Conservation (phyloP, 2,329 filamentous ascomycete species). For the Neonectria coccinea region DNA sequence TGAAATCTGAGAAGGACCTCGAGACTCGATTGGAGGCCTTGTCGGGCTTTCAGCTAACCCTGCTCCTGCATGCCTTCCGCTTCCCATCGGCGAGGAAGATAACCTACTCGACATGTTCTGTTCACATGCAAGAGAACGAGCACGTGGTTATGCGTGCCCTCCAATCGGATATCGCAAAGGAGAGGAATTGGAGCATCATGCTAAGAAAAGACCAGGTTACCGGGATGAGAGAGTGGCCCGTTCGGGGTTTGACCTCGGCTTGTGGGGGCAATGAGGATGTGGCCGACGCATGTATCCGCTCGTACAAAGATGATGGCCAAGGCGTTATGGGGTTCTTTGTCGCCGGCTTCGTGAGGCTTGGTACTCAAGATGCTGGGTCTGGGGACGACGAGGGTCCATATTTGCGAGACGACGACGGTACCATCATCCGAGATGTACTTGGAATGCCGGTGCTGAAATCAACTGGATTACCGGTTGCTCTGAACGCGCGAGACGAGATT, state of each 20-base stretch:
- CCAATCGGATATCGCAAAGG: conserved; percentile 71
- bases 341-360: conserved; percentile 76
- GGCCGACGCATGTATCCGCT: conserved; percentile 82
- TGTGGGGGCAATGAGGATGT: conserved; percentile 63
- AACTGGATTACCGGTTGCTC: conserved; percentile 48
- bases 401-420: conserved; percentile 66
- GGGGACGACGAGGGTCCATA: conserved; percentile 59
- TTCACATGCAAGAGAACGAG: conserved; percentile 91
- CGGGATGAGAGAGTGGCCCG: conserved; percentile 81
- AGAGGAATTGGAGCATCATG: conserved; percentile 82
- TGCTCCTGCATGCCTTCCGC: conserved; percentile 84
- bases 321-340: conserved; percentile 98
- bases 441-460: conserved; percentile 54
- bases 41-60: conserved; percentile 82
- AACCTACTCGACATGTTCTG: conserved; percentile 93
- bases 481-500: conserved; percentile 38
- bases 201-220: conserved; percentile 77
- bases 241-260: conserved; percentile 68
- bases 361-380: conserved; percentile 32
- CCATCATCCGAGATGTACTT: conserved; percentile 58
- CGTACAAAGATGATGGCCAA: conserved; percentile 81
- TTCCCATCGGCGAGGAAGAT: conserved; percentile 82
- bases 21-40: conserved; percentile 77
- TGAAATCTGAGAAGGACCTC: conserved; percentile 67
- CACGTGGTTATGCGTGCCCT: conserved; percentile 81